Evolutionary conservation across 768 basidiomycete species (phyloP).

Genomic region (Baorangia bicolor): DNA sequence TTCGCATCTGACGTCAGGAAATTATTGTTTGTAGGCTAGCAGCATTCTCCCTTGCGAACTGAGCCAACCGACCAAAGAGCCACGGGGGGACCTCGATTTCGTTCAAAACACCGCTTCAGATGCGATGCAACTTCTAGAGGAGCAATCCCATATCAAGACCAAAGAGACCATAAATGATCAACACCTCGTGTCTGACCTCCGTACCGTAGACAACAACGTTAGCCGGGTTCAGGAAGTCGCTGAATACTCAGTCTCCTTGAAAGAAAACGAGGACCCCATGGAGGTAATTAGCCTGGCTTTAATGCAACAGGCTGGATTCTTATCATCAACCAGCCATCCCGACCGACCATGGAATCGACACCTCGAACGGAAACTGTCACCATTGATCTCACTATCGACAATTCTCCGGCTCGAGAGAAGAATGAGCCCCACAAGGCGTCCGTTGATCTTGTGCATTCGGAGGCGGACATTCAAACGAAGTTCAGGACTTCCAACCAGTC

Average conservation of each 20-base stretch:
- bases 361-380: constrained; percentile 30
- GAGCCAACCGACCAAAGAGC: constrained; percentile 25
- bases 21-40: constrained; percentile 4
- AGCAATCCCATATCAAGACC: not conserved
- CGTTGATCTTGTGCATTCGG: not conserved
- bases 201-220: not conserved
- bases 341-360: constrained; percentile 8
- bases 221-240: not conserved
- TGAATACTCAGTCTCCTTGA: constrained; percentile 1
- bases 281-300: constrained; percentile 10
- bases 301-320: not conserved
- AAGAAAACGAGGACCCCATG: not conserved
- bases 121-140: not conserved
- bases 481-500: not conserved
- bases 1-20: not conserved
- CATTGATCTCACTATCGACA: constrained; percentile 46
- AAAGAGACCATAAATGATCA: not conserved
- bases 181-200: not conserved
- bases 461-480: not conserved
- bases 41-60: not conserved
- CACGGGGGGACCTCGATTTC: constrained; percentile 30
- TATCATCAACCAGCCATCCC: constrained; percentile 12
- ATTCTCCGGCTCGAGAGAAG: constrained; percentile 19
- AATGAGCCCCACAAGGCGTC: not conserved
- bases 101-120: not conserved